phyloP scores from a whole-genome alignment of 192 early-diverging fungal species.

The Podila verticillata region DNA sequence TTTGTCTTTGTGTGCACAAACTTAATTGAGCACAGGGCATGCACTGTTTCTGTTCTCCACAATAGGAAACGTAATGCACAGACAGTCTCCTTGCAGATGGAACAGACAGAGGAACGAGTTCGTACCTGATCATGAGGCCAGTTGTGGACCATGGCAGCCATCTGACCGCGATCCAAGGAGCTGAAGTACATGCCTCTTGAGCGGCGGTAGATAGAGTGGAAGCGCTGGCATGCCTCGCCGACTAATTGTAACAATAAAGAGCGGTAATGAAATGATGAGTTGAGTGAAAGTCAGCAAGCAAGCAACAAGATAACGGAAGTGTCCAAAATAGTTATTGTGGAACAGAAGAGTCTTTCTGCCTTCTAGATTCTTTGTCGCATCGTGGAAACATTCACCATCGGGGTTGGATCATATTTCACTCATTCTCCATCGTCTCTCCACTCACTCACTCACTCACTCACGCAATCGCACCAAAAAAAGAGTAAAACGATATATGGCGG shows the following conservation, averaged over 20 bases:
- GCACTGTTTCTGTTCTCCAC: background rate
- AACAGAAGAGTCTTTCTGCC: too few species aligned
- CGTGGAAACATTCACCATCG: too few species aligned
- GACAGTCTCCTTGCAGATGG: background rate
- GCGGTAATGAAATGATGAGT: background rate
- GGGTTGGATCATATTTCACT: too few species aligned
- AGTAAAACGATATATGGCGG: background rate
- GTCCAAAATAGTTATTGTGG: too few species aligned
- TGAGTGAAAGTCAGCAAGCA: background rate
- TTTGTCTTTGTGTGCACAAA: too few species aligned
- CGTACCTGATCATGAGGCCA: conserved; percentile 67
- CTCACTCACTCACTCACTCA: background rate
- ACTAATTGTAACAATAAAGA: conserved; percentile 39
- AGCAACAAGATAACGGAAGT: too few species aligned
- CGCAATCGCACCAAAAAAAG: background rate
- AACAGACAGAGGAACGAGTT: background rate
- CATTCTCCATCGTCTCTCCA: background rate
- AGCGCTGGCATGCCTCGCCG: conserved; percentile 58
- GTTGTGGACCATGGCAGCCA: conserved; percentile 66
- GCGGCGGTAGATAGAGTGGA: conserved; percentile 64
- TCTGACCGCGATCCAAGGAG: conserved; percentile 58
- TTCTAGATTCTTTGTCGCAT: too few species aligned
- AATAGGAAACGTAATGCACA: background rate
- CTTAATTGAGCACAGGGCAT: background rate
- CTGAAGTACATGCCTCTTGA: conserved; percentile 67